Conservation (phyloP, 441 rosid species). For the Populus hybrid region DNA sequence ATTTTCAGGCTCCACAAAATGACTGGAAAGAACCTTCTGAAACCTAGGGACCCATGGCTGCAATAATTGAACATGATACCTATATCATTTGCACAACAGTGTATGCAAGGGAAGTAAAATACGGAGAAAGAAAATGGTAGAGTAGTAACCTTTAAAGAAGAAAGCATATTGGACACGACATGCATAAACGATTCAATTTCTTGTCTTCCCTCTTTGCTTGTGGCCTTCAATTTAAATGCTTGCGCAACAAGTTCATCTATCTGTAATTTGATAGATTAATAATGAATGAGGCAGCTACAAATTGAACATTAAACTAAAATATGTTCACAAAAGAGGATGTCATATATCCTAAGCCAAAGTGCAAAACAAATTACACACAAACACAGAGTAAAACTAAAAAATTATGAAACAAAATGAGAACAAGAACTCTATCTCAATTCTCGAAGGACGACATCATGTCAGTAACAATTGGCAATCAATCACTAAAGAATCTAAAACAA, state of each 20-base stretch:
- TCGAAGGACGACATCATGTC: background rate
- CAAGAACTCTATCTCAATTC: background rate
- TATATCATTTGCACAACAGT: background rate
- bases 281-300: background rate
- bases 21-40: slow-evolving; percentile 34
- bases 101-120: background rate
- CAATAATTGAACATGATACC: slow-evolving; percentile 21
- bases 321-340: background rate
- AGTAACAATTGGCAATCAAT: background rate
- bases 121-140: background rate
- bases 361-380: background rate
- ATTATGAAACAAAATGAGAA: background rate
- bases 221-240: slow-evolving; percentile 45
- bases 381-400: background rate
- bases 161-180: slow-evolving; percentile 56
- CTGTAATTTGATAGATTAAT: slow-evolving; percentile 29
- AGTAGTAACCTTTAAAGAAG: slow-evolving; percentile 62
- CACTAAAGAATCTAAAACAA: background rate
- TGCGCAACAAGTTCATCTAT: slow-evolving; percentile 76
- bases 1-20: slow-evolving; percentile 23
- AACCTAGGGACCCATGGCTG: slow-evolving; percentile 91
- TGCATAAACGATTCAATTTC: slow-evolving; percentile 57
- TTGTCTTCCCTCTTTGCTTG: slow-evolving; percentile 40
- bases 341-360: background rate
- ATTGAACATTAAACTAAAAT: background rate